Conservation (phyloP, 1,284 basidiomycete species). For the Ganoderma lingzhi region DNA sequence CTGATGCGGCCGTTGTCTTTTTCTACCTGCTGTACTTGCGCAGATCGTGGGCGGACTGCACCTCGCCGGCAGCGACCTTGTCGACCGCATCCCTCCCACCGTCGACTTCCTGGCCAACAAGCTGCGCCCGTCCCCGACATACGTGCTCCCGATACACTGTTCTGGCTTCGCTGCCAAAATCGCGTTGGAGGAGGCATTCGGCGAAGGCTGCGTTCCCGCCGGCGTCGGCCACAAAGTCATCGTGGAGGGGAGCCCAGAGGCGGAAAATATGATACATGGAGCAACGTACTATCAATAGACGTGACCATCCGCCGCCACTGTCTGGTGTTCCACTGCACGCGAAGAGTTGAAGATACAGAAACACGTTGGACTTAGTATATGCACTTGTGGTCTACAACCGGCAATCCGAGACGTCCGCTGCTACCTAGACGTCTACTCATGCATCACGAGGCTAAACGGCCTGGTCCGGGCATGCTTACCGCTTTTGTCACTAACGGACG, state of each 20-base stretch:
- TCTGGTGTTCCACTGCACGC: too few relatives aligned
- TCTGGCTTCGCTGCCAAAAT: conserved; percentile 79
- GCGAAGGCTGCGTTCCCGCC: conserved; percentile 77
- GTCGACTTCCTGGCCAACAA: conserved; percentile 71
- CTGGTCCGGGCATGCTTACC: too few relatives aligned
- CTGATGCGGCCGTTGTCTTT: conserved; percentile 7
- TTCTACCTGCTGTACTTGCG: neutral
- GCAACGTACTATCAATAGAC: conserved; percentile 20
- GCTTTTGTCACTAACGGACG: neutral
- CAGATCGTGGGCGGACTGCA: conserved; percentile 85
- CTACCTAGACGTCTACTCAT: too few relatives aligned
- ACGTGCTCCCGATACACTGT: conserved; percentile 86
- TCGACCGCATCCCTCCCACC: conserved; percentile 70
- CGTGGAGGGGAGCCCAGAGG: conserved; percentile 51
- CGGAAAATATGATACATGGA: conserved; percentile 48
- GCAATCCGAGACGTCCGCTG: too few relatives aligned
- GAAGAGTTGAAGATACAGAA: too few relatives aligned
- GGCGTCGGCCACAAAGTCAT: conserved; percentile 76
- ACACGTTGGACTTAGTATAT: too few relatives aligned
- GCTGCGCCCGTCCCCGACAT: conserved; percentile 69
- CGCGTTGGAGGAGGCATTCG: conserved; percentile 71
- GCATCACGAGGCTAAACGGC: too few relatives aligned
- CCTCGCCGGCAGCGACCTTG: conserved; percentile 71
- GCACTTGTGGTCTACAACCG: too few relatives aligned
- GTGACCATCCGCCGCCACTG: too few relatives aligned